A percentile compares a stretch with the other conserved stretches of the same genome.
Conservation (phyloP, 768 basidiomycete species). For the Boletales sp. region DNA sequence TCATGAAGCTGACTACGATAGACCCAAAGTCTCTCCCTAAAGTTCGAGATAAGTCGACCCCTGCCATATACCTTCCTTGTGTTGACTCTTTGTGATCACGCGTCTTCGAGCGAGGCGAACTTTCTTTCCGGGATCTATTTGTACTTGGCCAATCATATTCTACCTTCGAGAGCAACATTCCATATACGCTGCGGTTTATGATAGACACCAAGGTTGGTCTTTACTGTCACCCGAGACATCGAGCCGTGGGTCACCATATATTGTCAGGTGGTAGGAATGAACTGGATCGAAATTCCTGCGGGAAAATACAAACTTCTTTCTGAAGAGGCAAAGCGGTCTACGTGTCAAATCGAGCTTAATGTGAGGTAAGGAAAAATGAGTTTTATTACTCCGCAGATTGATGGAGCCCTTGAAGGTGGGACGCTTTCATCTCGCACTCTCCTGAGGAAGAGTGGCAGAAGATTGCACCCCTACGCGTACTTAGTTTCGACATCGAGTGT, state of each 20-base stretch:
- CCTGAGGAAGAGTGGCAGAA: slow-evolving; percentile 92
- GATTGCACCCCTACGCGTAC: slow-evolving; percentile 87
- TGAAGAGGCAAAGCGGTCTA: slow-evolving; percentile 59
- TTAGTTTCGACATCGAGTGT: slow-evolving; percentile 99
- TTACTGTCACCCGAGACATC: neutral
- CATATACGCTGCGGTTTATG: slow-evolving; percentile 92
- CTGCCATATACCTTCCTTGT: slow-evolving; percentile 1
- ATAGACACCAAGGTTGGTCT: slow-evolving; percentile 82
- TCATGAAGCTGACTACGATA: slow-evolving; percentile 78
- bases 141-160: slow-evolving; percentile 42
- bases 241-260: neutral
- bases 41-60: slow-evolving; percentile 78
- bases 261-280: slow-evolving; percentile 90
- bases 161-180: slow-evolving; percentile 94
- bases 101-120: slow-evolving; percentile 72
- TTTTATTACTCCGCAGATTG: neutral
- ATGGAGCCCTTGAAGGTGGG: slow-evolving; percentile 50
- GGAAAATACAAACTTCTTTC: slow-evolving; percentile 72
- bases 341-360: slow-evolving; percentile 85
- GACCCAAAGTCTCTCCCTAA: slow-evolving; percentile 79
- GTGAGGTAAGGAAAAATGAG: slow-evolving; percentile 50
- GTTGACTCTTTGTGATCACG: slow-evolving; percentile 37
- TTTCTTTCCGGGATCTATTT: slow-evolving; percentile 61
- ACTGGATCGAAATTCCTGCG: slow-evolving; percentile 93
- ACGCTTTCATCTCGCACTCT: slow-evolving; percentile 83